These are phyloP conservation scores for Hanseniaspora lachancei DNA, from an alignment of 805 yeast species.

Conservation along the genomic window DNA sequence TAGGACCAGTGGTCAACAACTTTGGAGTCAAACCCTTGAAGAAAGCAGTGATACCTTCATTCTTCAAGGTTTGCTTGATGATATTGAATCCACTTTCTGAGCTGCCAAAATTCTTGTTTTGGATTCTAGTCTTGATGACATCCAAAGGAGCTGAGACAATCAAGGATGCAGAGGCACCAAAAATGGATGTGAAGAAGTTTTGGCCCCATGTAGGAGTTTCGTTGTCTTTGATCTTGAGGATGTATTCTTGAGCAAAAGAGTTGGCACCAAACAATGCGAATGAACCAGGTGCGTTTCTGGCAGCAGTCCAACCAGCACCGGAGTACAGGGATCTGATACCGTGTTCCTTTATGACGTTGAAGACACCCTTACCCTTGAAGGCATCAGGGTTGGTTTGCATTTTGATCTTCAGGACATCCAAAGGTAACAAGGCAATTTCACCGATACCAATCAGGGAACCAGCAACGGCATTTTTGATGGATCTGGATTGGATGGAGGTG, in stretches of 20 bases:
- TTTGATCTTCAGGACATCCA: slow-evolving; percentile 92
- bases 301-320: slow-evolving; percentile 99
- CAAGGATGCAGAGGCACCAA: slow-evolving; percentile 93
- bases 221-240: slow-evolving; percentile 76
- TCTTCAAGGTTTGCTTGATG: slow-evolving; percentile 80
- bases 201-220: slow-evolving; percentile 87
- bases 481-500: slow-evolving; percentile 72
- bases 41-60: slow-evolving; percentile 81
- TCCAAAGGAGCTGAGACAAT: slow-evolving; percentile 96
- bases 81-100: slow-evolving; percentile 90
- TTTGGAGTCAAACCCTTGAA: slow-evolving; percentile 96
- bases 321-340: slow-evolving; percentile 77
- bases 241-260: slow-evolving; percentile 95
- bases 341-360: slow-evolving; percentile 75
- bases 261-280: slow-evolving; percentile 97
- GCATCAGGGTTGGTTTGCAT: slow-evolving; percentile 99
- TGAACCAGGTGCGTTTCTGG: slow-evolving; percentile 98
- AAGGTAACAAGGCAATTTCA: slow-evolving; percentile 86
- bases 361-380: slow-evolving; percentile 95
- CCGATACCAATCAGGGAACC: slow-evolving; percentile 97
- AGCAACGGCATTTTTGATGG: slow-evolving; percentile 96
- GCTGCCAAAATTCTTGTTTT: slow-evolving; percentile 88
- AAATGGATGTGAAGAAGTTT: slow-evolving; percentile 86
- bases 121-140: slow-evolving; percentile 96
- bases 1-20: slow-evolving; percentile 93